Percentiles rank a stretch among this genome's conserved stretches.
Conservation (phyloP, 352 stramenopile species). For the Pythium sp. region DNA sequence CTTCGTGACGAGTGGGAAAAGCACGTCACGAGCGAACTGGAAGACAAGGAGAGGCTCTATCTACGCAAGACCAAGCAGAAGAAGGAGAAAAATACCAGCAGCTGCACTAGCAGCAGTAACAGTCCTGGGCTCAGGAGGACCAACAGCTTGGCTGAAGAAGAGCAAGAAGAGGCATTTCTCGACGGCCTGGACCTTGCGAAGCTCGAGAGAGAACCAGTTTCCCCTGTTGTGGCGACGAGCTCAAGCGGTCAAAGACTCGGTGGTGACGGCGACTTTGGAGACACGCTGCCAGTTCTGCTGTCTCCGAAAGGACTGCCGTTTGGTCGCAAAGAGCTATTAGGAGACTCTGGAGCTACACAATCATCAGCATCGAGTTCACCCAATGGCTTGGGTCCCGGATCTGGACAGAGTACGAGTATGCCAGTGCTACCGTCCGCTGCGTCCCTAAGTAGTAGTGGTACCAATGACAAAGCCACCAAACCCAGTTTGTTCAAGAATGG, state of each 20-base stretch:
- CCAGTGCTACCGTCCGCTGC: background rate
- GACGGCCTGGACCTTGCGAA: background rate
- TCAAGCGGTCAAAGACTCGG: background rate
- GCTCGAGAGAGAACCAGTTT: background rate
- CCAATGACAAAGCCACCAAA: background rate
- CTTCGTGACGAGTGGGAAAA: slow-evolving; percentile 49
- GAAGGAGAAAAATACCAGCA: background rate
- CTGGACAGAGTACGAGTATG: slow-evolving; percentile 8
- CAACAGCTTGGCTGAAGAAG: background rate
- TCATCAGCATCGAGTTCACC: background rate
- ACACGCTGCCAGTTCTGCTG: slow-evolving; percentile 9
- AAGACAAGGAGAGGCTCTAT: slow-evolving; percentile 55
- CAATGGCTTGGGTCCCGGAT: background rate
- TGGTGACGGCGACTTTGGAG: slow-evolving; percentile 1
- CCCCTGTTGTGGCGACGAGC: background rate
- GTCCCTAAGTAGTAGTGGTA: background rate
- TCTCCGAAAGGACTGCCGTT: slow-evolving; percentile 11
- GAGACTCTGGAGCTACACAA: background rate
- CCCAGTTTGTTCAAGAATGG: background rate
- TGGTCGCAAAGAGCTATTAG: background rate
- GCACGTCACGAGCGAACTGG: slow-evolving; percentile 36
- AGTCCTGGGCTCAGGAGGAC: slow-evolving; percentile 1
- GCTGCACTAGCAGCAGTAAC: background rate
- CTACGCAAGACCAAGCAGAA: slow-evolving; percentile 23
- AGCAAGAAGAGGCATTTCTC: background rate